Percentiles rank a stretch among this genome's conserved stretches.
Evolutionary conservation across 2,329 filamentous ascomycete species (phyloP).

Genomic region (Phialophora chinensis): DNA sequence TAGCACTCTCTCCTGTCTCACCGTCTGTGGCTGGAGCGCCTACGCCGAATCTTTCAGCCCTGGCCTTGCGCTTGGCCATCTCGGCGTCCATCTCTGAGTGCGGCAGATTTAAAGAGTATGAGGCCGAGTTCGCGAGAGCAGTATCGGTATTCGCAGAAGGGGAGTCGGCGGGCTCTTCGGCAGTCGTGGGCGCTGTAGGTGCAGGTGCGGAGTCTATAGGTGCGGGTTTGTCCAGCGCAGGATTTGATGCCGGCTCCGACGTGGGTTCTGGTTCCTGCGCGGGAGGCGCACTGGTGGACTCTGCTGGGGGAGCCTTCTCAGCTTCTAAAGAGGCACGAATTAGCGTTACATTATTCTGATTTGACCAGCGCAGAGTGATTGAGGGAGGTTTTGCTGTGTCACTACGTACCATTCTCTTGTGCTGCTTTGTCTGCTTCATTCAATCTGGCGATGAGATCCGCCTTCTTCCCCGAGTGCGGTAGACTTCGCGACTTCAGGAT

Average conservation of each 20-base stretch:
- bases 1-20: constrained; percentile 44
- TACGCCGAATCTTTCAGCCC: constrained; percentile 55
- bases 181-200: constrained; percentile 17
- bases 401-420: constrained; percentile 32
- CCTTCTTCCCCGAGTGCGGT: constrained; percentile 57
- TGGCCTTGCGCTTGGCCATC: constrained; percentile 55
- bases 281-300: constrained; percentile 43
- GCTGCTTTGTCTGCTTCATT: constrained; percentile 50
- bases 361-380: not conserved
- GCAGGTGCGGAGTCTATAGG: constrained; percentile 40
- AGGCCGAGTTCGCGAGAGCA: constrained; percentile 28
- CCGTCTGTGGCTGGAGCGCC: constrained; percentile 40
- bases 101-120: constrained; percentile 52
- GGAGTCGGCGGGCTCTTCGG: constrained; percentile 21
- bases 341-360: not conserved
- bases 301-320: constrained; percentile 39
- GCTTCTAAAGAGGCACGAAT: constrained; percentile 18
- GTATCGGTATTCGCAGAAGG: constrained; percentile 33
- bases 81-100: constrained; percentile 54
- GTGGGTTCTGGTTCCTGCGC: constrained; percentile 37
- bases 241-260: constrained; percentile 28
- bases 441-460: constrained; percentile 55
- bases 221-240: constrained; percentile 34
- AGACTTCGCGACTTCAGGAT: constrained; percentile 57
- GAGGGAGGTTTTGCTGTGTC: not conserved